Evolutionary conservation across 2,329 filamentous ascomycete species (phyloP).

Genomic region (Arthrinium puccinioides): DNA sequence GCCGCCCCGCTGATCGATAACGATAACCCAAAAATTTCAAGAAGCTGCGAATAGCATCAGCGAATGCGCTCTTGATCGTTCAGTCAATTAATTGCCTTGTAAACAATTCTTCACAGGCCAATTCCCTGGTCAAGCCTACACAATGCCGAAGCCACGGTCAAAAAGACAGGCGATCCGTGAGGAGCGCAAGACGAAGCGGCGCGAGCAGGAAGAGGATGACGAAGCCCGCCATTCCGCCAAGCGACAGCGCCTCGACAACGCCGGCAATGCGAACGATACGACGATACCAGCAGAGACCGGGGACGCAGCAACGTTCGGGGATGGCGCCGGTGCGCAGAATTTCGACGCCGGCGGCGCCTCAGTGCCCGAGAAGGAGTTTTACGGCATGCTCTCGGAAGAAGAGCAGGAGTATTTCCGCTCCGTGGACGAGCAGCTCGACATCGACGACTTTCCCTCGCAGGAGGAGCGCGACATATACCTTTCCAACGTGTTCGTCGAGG

Average conservation of each 20-base stretch:
- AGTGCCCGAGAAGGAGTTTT: slow-evolving; percentile 64
- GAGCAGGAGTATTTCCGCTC: slow-evolving; percentile 94
- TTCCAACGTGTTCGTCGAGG: slow-evolving; percentile 78
- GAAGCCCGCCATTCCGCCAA: slow-evolving; percentile 14
- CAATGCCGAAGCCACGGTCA: slow-evolving; percentile 25
- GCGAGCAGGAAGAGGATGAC: slow-evolving; percentile 13
- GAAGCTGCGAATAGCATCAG: slow-evolving; percentile 1
- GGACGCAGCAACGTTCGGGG: slow-evolving; percentile 11
- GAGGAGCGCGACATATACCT: slow-evolving; percentile 69
- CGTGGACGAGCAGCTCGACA: slow-evolving; percentile 81
- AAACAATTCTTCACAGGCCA: background rate
- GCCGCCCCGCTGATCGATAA: too few relatives aligned
- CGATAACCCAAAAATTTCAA: background rate
- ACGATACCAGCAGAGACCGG: too few relatives aligned
- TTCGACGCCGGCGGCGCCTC: slow-evolving; percentile 5
- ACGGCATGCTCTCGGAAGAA: slow-evolving; percentile 83
- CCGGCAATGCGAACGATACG: slow-evolving; percentile 6
- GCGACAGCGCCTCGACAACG: slow-evolving; percentile 19
- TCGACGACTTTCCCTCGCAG: slow-evolving; percentile 74
- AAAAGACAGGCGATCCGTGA: slow-evolving; percentile 26
- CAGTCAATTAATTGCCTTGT: background rate
- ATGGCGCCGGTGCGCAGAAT: slow-evolving; percentile 10
- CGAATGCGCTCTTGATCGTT: background rate
- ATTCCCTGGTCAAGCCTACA: background rate
- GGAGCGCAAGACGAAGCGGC: slow-evolving; percentile 23